Evolutionary conservation across 2,329 filamentous ascomycete species (phyloP), one percentile per base, ranked within the genome.

Genomic region (Sporothrix pallida): DNA sequence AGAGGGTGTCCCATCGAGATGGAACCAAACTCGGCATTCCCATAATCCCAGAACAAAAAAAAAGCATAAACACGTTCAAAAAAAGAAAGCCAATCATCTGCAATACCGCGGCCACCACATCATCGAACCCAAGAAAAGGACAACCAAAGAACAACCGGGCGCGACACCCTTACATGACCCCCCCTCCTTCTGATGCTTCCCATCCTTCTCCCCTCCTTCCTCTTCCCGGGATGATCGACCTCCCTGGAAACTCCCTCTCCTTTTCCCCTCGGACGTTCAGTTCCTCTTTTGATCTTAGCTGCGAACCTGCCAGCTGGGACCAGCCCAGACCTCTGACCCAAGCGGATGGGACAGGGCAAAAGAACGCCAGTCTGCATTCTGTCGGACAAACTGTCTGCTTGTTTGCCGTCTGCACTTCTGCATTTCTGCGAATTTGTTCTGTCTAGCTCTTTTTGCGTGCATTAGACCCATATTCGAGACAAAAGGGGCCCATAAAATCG

Each of bases 261-360:
- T 23, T 31, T 31, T 13, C 23, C 23, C 20, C 23, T 68, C 63
- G 63, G 63, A 37, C 63, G 13, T 68, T 52, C 63, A 37, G 12
- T 50, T 68, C 65, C 65, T 52, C 48, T 68, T 67, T 67, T 68
- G 65, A 67, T 52, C 7, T 26, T 52, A 68, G 65, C 65, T 68
- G 65, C 65, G 46, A 68, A 50, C 44, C 46, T 50, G 65, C 44
- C 13, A 68, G 65, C 46, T 68, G 65, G 65, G 65, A 68, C 46
- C 17, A 13, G 62, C 42, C 23, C 13, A 10, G 42, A 67, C 42
- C 10, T 13, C 12, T 20, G 65, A 52, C 65, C 46, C 65, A 68
- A 68, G 65, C 48, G 23, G 65, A 37, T 37, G 65, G 65, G 46
- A 50, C 63, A 67, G 52, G 9, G n/a, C 52, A 4, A 12, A 48